Base-by-base conservation (phyloP, 805 yeast genomes). In the Ogataea angusta region DNA sequence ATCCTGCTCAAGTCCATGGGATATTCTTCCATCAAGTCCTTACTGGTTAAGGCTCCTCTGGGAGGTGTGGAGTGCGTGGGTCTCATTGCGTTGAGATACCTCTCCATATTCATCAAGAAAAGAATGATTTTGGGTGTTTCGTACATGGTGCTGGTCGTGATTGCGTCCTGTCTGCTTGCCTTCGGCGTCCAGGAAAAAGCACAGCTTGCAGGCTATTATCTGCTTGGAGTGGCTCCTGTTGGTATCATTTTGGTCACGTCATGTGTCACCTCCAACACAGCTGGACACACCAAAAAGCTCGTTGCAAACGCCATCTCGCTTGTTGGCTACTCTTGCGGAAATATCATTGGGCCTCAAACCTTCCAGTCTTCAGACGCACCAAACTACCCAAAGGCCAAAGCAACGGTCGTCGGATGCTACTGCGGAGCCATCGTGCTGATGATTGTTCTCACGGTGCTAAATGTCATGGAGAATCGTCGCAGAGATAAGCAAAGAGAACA, bases 281-380 rank as follows among this genome's bases (percentile, higher is more conserved):
- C 79, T 6, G 79, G 79, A 27, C 68, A 75, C 47, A 75, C 82
- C 7, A 77, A 69, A 76, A 59, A 73, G 67, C 45, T 73, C 67
- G 22, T 49, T 69, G 48, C 59, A 64, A 23, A 66, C 72, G 73
- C 51, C 3, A 31, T 43, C 12, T 38, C 41, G 17, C 41, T 47
- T 7, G 62, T 67, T 21, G 68, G 69, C 13, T 76, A 69, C 42
- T 64, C 73, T 43, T 52, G 75, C 30, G 64, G 75, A 16, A 76
- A 75, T 47, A 64, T 75, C 13, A 68, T 75, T 26, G 71, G 76
- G 5, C 81, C 82, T 6, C 81, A 76, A 53, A 48, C 75, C 15
- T 76, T 79, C 75, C 64, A 67, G 46, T 60, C 54, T 3, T 53
- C 51, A 6, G 72, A 70, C 46, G 64, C 69, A 6, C 81, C 82